Evolutionary conservation across 2,329 filamentous ascomycete genomes (phyloP).

Genomic region (Phialophora expanda): DNA sequence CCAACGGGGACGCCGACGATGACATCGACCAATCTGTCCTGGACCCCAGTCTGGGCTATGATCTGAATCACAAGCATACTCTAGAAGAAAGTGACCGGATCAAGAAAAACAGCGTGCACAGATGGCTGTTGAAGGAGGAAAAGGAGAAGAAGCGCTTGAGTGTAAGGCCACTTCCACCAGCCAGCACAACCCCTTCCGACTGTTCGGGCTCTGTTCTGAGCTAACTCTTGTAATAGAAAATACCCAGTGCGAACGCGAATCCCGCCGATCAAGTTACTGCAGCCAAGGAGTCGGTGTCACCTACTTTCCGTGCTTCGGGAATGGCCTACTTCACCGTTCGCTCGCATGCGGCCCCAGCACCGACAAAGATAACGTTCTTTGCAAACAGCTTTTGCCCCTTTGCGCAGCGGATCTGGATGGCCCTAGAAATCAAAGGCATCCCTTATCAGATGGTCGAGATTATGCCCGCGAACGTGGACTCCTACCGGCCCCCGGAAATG

Average conservation of each 20-base stretch:
- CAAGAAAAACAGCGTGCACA: slow-evolving; percentile 78
- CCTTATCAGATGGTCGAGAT: slow-evolving; percentile 86
- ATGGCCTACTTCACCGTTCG: slow-evolving; percentile 70
- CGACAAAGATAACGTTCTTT: slow-evolving; percentile 70
- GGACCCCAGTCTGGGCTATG: slow-evolving; percentile 56
- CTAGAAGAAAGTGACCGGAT: slow-evolving; percentile 76
- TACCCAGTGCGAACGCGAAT: slow-evolving; percentile 10
- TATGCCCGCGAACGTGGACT: slow-evolving; percentile 55
- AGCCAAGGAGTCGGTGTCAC: slow-evolving; percentile 22
- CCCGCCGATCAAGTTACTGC: slow-evolving; percentile 17
- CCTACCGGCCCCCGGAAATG: slow-evolving; percentile 74
- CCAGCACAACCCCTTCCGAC: neutral
- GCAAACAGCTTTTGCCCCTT: slow-evolving; percentile 87
- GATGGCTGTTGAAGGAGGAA: slow-evolving; percentile 67
- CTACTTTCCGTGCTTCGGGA: slow-evolving; percentile 53
- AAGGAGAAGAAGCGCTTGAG: slow-evolving; percentile 66
- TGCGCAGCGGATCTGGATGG: slow-evolving; percentile 88
- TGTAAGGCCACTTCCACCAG: slow-evolving; percentile 22
- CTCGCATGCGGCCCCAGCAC: slow-evolving; percentile 70
- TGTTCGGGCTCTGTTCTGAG: neutral
- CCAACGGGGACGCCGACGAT: slow-evolving; percentile 60
- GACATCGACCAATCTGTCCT: slow-evolving; percentile 48
- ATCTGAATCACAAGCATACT: slow-evolving; percentile 70
- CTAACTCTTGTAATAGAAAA: slow-evolving; percentile 21
- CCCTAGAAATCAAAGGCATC: slow-evolving; percentile 77